Evolutionary conservation across 1,284 basidiomycete genomes (phyloP).

Genomic region (Austroboletus novae-zelandiae): DNA sequence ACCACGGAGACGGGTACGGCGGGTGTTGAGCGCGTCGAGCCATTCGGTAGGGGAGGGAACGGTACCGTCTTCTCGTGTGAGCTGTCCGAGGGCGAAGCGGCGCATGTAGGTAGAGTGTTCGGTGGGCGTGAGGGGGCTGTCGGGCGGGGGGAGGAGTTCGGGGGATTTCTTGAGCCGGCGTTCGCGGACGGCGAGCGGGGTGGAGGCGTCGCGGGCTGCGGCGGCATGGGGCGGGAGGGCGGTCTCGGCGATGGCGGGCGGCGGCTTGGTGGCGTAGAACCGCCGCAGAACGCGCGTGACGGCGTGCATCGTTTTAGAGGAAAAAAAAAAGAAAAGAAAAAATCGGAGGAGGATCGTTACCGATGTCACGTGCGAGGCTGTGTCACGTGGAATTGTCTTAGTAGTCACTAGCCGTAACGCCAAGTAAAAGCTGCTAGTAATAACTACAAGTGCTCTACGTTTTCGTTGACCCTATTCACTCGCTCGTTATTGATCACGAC

Average conservation of each 20-base stretch:
- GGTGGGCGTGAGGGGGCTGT: constrained; percentile 59
- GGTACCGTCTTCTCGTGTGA: constrained; percentile 41
- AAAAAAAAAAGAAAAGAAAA: too few species aligned
- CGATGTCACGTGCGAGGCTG: constrained; percentile 5
- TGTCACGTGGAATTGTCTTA: not conserved
- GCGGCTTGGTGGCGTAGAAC: constrained; percentile 47
- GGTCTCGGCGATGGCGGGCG: constrained; percentile 13
- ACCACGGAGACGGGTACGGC: constrained; percentile 66
- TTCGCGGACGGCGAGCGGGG: constrained; percentile 68
- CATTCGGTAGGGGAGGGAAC: constrained; percentile 52
- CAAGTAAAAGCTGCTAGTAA: too few species aligned
- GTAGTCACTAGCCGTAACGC: not conserved
- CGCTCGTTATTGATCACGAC: not conserved
- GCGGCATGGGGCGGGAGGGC: constrained; percentile 46
- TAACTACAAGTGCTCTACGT: not conserved
- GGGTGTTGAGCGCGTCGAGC: constrained; percentile 52
- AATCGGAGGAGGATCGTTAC: not conserved
- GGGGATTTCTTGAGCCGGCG: constrained; percentile 57
- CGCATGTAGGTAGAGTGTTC: constrained; percentile 62
- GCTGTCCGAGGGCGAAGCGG: constrained; percentile 49
- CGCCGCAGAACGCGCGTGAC: constrained; percentile 38
- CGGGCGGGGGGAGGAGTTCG: constrained; percentile 33
- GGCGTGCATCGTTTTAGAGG: constrained; percentile 22
- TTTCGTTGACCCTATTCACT: constrained; percentile 3
- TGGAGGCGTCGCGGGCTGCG: constrained; percentile 60